Conservation (phyloP, 78 protist genomes). For the Dictyostelium firmibasis region DNA sequence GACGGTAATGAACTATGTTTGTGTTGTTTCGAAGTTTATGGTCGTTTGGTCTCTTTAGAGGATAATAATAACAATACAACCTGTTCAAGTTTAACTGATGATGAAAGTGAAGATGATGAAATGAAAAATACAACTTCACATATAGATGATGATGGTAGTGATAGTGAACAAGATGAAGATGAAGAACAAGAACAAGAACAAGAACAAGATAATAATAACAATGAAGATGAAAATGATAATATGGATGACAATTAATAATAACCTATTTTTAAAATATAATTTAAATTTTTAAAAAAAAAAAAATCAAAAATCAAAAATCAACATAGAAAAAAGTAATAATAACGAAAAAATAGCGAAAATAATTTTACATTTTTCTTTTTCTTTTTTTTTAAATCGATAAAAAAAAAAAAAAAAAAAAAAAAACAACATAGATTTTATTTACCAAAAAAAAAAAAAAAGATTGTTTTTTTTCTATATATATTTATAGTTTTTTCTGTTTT, state of each 20-base stretch:
- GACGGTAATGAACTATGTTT: slow-evolving; percentile 70
- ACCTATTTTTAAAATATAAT: too few relatives aligned
- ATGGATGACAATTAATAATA: background rate
- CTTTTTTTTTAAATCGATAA: background rate
- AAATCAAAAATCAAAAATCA: background rate
- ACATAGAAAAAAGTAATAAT: background rate
- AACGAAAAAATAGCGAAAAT: background rate
- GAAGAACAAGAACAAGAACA: background rate
- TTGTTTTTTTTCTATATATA: background rate
- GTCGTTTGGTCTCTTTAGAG: slow-evolving; percentile 61
- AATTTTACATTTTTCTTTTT: background rate
- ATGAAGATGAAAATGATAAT: background rate
- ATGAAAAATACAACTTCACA: background rate
- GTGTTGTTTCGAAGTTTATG: slow-evolving; percentile 75
- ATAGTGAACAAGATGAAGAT: background rate
- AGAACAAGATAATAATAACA: background rate
- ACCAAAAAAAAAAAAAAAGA: too few relatives aligned
- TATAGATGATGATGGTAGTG: background rate
- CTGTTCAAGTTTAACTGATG: background rate
- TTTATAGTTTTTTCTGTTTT: too few relatives aligned
- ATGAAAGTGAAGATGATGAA: background rate
- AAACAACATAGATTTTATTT: too few relatives aligned
- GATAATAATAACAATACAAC: slow-evolving; percentile 11
- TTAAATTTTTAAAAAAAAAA: background rate
- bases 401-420: background rate